phyloP scores from a whole-genome alignment of 495 filamentous ascomycete species.

The Rostrohypoxylon terebratum region DNA sequence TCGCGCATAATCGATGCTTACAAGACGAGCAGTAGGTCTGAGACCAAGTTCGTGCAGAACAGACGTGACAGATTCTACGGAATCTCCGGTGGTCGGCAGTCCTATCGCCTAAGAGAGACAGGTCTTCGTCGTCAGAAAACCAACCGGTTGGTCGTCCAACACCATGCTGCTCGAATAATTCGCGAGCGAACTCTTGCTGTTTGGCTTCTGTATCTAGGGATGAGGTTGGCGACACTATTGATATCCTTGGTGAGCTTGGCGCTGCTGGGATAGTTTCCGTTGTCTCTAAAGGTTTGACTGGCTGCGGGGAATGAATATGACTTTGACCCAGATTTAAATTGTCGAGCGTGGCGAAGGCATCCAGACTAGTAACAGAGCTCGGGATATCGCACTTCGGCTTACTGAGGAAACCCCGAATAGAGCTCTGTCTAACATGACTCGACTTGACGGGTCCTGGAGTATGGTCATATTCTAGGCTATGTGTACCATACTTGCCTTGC shows the following conservation, averaged over 20 bases:
- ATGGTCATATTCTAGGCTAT: constrained; percentile 13
- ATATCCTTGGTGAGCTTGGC: constrained; percentile 13
- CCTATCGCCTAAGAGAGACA: constrained; percentile 50
- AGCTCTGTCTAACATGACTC: constrained; percentile 25
- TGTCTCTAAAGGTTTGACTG: background rate
- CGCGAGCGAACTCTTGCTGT: constrained; percentile 46
- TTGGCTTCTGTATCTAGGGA: constrained; percentile 25
- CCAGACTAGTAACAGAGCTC: constrained; percentile 14
- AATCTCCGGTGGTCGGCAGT: constrained; percentile 42
- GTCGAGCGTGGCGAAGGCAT: constrained; percentile 10
- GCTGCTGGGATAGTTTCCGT: constrained; percentile 4
- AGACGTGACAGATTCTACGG: constrained; percentile 54
- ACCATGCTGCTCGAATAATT: constrained; percentile 53
- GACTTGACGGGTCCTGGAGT: background rate
- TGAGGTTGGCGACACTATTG: constrained; percentile 26
- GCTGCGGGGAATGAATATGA: background rate
- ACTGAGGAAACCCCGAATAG: constrained; percentile 4
- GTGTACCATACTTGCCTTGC: constrained; percentile 16
- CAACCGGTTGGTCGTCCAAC: constrained; percentile 54
- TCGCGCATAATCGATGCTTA: constrained; percentile 53
- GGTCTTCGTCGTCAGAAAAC: constrained; percentile 55
- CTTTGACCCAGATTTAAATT: background rate
- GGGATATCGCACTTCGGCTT: constrained; percentile 5
- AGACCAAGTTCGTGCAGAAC: constrained; percentile 50
- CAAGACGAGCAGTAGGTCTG: constrained; percentile 53